Percentiles rank a stretch among this genome's conserved stretches.
phyloP scores from a whole-genome alignment of 1,284 basidiomycete species.

The Moniliella sp. region DNA sequence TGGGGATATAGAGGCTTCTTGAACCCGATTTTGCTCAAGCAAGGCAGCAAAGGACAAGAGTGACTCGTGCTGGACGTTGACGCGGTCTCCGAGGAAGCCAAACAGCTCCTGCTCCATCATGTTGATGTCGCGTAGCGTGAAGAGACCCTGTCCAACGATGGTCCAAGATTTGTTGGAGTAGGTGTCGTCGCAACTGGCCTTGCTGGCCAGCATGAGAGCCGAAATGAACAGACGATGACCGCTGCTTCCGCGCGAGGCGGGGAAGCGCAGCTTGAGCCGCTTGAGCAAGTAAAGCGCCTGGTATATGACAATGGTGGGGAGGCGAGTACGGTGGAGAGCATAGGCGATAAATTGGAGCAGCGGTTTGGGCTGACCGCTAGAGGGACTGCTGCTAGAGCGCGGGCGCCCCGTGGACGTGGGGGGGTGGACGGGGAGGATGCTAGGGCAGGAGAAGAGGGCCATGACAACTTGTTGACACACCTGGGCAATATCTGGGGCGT shows the following conservation, averaged over 20 bases:
- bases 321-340: constrained; percentile 29
- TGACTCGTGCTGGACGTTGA: constrained; percentile 20
- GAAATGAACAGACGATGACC: constrained; percentile 34
- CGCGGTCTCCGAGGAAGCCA: constrained; percentile 26
- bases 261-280: constrained; percentile 30
- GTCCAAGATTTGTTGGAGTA: constrained; percentile 34
- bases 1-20: no score
- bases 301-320: constrained; percentile 24
- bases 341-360: constrained; percentile 32
- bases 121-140: constrained; percentile 29
- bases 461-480: no score
- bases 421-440: constrained; percentile 23
- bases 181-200: constrained; percentile 31
- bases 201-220: constrained; percentile 32
- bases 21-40: constrained; percentile 10
- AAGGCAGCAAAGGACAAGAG: constrained; percentile 19
- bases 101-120: constrained; percentile 34
- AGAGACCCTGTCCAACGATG: constrained; percentile 31
- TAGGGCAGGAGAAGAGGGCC: no score
- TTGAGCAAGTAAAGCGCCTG: constrained; percentile 26
- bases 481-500: no score
- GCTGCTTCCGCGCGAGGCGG: constrained; percentile 29
- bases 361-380: constrained; percentile 7
- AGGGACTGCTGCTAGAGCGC: constrained; percentile 1
- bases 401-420: constrained; percentile 7